Percentiles rank a stretch among this genome's conserved stretches.
These are phyloP conservation scores for Alternaria novae-zelandiae DNA, from an alignment of 2,329 filamentous ascomycete genomes.

Conservation along the genomic window DNA sequence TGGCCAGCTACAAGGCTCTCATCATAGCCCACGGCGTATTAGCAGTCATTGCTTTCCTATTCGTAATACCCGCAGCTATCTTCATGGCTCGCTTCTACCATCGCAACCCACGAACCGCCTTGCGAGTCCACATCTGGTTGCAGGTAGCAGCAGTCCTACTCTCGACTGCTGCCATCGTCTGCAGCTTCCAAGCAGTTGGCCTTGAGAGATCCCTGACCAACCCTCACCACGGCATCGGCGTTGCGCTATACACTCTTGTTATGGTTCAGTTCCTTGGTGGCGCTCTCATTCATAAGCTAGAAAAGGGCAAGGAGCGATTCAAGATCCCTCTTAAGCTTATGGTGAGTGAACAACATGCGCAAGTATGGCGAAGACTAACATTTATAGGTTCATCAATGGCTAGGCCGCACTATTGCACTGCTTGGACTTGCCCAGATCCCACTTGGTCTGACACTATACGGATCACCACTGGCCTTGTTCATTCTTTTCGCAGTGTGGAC, in stretches of 20 bases:
- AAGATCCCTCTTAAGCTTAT: slow-evolving; percentile 65
- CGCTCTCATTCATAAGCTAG: slow-evolving; percentile 64
- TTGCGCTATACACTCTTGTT: slow-evolving; percentile 77
- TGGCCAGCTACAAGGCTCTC: slow-evolving; percentile 73
- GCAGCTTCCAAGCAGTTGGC: slow-evolving; percentile 81
- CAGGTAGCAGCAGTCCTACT: slow-evolving; percentile 73
- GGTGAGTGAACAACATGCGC: slow-evolving; percentile 46
- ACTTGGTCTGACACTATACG: slow-evolving; percentile 88
- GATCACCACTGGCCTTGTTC: slow-evolving; percentile 84
- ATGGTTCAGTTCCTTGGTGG: slow-evolving; percentile 75
- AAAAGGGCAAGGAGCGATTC: slow-evolving; percentile 59
- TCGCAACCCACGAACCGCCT: slow-evolving; percentile 64
- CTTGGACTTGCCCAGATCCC: slow-evolving; percentile 88
- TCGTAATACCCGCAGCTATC: slow-evolving; percentile 75
- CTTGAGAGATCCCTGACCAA: slow-evolving; percentile 75
- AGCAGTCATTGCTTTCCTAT: slow-evolving; percentile 74
- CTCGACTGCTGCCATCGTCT: slow-evolving; percentile 72
- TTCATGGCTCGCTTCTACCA: slow-evolving; percentile 76
- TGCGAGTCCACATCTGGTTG: slow-evolving; percentile 76
- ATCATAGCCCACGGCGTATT: slow-evolving; percentile 75
- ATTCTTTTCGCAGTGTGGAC: slow-evolving; percentile 84
- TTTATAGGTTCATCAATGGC: slow-evolving; percentile 82
- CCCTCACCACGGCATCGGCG: slow-evolving; percentile 83
- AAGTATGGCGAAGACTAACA: slow-evolving; percentile 14
- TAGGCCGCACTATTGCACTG: slow-evolving; percentile 77